A percentile compares a stretch with the other conserved stretches of the same genome.
These are phyloP conservation scores for Stropharia rugosoannulata DNA, from an alignment of 768 basidiomycete species.

Conservation along the genomic window DNA sequence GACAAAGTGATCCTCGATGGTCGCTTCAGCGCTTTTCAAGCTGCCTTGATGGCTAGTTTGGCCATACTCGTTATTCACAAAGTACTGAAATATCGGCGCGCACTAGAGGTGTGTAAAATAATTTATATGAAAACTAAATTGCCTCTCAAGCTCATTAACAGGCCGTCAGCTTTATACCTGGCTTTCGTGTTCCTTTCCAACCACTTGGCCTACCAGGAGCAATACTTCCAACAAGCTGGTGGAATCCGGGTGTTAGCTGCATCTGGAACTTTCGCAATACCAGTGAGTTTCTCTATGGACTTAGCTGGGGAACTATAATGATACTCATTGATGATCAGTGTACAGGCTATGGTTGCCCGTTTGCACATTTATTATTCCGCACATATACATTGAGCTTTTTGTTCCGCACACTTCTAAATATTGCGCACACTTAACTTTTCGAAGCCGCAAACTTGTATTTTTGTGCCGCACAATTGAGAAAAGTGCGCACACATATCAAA, in stretches of 20 bases:
- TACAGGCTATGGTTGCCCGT: too few relatives aligned
- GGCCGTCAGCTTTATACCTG: slow-evolving; percentile 37
- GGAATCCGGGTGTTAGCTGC: slow-evolving; percentile 37
- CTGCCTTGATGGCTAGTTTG: too few relatives aligned
- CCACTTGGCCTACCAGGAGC: slow-evolving; percentile 36
- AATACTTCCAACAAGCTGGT: slow-evolving; percentile 38
- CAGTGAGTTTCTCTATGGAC: slow-evolving; percentile 21
- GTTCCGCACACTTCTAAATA: too few relatives aligned
- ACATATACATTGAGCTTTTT: too few relatives aligned
- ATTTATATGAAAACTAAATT: not conserved
- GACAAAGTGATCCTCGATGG: too few relatives aligned
- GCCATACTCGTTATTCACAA: slow-evolving; percentile 30
- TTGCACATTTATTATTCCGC: too few relatives aligned
- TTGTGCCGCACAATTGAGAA: too few relatives aligned
- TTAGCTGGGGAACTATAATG: not conserved
- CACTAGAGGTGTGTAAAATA: slow-evolving; percentile 27
- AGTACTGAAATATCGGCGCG: slow-evolving; percentile 27
- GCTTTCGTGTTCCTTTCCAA: slow-evolving; percentile 38
- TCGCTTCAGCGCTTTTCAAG: too few relatives aligned
- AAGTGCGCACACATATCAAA: too few relatives aligned
- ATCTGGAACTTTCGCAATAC: slow-evolving; percentile 34
- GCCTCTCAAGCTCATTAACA: slow-evolving; percentile 9
- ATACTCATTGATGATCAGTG: slow-evolving; percentile 17
- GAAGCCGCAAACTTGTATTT: too few relatives aligned
- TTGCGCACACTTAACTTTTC: too few relatives aligned